Base-by-base conservation (phyloP, 495 filamentous ascomycete genomes). In the Aspergillus steynii region DNA sequence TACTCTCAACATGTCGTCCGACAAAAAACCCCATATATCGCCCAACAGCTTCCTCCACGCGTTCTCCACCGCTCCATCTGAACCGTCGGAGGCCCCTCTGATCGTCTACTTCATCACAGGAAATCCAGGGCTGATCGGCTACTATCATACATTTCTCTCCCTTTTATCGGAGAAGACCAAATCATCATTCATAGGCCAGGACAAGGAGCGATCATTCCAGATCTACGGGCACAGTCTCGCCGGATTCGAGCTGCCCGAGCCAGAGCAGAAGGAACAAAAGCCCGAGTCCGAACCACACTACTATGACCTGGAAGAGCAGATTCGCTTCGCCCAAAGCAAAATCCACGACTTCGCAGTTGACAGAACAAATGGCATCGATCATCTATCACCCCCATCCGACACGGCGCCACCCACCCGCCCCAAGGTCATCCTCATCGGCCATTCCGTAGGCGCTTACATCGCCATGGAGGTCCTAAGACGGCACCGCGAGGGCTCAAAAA, bases 91-190 rank as follows among this genome's bases (percentile, higher is more conserved):
- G 14, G 20, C 59, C 0, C 63, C 70, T 4, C 66, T 69, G 14
- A 73, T 70, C 55, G 76, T 88, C 46, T 87, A 83, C 77, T 91
- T 96, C 71, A 85, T 97, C 47, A 80, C 92, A 29, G 94, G 94
- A 15, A 97, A 97, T 62, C 94, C 94, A 9, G 94, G 94, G 0
- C 76, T 96, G 37, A 86, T 96, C 50, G 77, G 75, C 32, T 97
- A 93, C 79, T 98, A 97, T 74, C 71, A 80, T 42, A 78, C 83
- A 1, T 97, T 96, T 72, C 79, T 92, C 27, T 86, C 73, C 50
- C 73, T 77, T 28, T 73, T 88, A 4, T 71, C 75, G 29, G 52
- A 64, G 12, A 59, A 72, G 49, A 34, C 57, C 10, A 56, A 49
- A 1, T 14, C 28, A 4, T 27, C 49, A 34, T 14, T 7, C 6